phyloP scores from a whole-genome alignment of 805 yeast genomes.

The Kluyveromyces nonfermentans region DNA sequence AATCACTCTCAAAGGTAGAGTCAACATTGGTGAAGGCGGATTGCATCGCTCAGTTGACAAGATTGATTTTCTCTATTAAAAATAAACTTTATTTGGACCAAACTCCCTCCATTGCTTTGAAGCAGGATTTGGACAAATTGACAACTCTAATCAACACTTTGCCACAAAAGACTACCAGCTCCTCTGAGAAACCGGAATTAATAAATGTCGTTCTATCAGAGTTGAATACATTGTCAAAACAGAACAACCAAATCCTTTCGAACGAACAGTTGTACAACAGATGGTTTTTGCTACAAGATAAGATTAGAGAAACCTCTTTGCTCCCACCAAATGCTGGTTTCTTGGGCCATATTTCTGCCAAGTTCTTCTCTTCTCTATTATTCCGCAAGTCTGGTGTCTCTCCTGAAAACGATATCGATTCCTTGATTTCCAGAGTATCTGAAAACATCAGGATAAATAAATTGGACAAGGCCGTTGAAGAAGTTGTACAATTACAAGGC shows the following conservation, averaged over 20 bases:
- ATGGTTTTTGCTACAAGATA: conserved; percentile 74
- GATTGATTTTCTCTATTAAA: conserved; percentile 16
- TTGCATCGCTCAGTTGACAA: conserved; percentile 24
- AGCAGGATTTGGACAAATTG: conserved; percentile 28
- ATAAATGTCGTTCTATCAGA: conserved; percentile 30
- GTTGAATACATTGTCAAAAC: conserved; percentile 31
- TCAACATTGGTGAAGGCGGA: conserved; percentile 30
- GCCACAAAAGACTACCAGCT: conserved; percentile 17
- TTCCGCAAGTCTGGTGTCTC: conserved; percentile 74
- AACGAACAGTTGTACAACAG: conserved; percentile 69
- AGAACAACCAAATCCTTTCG: conserved; percentile 53
- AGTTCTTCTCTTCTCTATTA: conserved; percentile 63
- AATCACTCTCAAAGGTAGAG: conserved; percentile 34
- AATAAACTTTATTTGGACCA: conserved; percentile 15
- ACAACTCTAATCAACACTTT: conserved; percentile 18
- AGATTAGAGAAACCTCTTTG: conserved; percentile 78
- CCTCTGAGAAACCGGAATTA: conserved; percentile 17
- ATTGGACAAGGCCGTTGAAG: conserved; percentile 84
- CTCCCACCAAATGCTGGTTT: conserved; percentile 95
- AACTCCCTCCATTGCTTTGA: conserved; percentile 24
- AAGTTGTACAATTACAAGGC: conserved; percentile 80
- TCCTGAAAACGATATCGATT: conserved; percentile 75
- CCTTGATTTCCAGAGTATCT: conserved; percentile 79
- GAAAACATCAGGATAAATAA: conserved; percentile 64
- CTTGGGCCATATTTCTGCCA: conserved; percentile 80